Evolutionary conservation across 2,329 filamentous ascomycete genomes (phyloP).

Genomic region (Pseudocercospora macadamiae): DNA sequence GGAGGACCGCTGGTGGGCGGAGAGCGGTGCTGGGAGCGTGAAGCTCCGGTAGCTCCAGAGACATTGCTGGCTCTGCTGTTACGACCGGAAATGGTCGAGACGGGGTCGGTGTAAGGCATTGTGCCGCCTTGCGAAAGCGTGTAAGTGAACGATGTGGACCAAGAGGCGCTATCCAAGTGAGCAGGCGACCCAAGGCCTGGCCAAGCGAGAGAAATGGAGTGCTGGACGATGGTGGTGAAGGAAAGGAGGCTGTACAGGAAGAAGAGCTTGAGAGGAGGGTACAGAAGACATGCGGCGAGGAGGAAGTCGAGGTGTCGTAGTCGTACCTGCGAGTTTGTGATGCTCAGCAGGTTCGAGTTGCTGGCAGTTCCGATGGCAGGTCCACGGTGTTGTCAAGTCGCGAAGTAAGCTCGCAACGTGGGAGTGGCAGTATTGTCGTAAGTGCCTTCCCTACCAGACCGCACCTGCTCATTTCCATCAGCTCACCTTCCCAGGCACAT

Average conservation of each 20-base stretch:
- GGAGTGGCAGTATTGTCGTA: too few species aligned
- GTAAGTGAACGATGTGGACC: constrained; percentile 30
- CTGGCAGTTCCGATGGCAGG: neutral
- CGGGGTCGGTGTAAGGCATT: constrained; percentile 50
- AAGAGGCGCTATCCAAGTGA: constrained; percentile 38
- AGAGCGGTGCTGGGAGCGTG: constrained; percentile 33
- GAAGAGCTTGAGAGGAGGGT: constrained; percentile 7
- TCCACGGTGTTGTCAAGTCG: too few species aligned
- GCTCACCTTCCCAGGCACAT: too few species aligned
- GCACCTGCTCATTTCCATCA: too few species aligned
- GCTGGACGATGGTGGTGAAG: constrained; percentile 22
- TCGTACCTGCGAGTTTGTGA: constrained; percentile 10
- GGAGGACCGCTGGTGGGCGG: constrained; percentile 34
- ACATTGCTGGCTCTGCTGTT: constrained; percentile 52
- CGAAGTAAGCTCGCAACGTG: too few species aligned
- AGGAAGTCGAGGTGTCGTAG: constrained; percentile 10
- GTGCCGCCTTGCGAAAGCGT: constrained; percentile 37
- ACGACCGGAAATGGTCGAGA: constrained; percentile 50
- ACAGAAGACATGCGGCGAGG: neutral
- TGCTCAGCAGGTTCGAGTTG: neutral
- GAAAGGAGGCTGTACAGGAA: constrained; percentile 14
- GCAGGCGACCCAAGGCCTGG: constrained; percentile 27
- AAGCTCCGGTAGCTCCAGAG: constrained; percentile 41
- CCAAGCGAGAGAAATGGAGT: constrained; percentile 27
- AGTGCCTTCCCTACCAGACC: neutral